Base-by-base conservation (phyloP, 768 basidiomycete species). In the Hypsizygus marmoreus region DNA sequence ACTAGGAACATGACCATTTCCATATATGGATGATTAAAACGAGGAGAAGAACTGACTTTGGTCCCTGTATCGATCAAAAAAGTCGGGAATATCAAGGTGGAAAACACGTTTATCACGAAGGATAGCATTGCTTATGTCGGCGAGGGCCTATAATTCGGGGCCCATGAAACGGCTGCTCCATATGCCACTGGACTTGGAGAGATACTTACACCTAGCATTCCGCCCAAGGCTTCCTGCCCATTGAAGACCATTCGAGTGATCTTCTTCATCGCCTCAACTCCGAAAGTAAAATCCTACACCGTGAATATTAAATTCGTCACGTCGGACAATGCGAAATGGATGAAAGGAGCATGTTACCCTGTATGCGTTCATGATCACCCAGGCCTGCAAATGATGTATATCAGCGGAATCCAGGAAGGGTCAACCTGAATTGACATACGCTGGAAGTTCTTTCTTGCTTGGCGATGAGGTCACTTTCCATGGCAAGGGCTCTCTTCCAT, bases 101-200 rank as follows among this genome's bases (percentile, higher is more conserved):
- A 74, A 74, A 1, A 65, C 66, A 8, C 73, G 67, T 9, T 55
- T 50, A 36, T 77, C 74, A 12, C 65, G 58, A 36, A 75, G 57
- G 13, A 75, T 73, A 66, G n/a, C 65, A 58, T 39, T 76, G 51
- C 42, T 47, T 8, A 9, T 34, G 37, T 10, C n/a, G n/a, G n/a
- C n/a, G n/a, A n/a, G n/a, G n/a, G n/a, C n/a, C n/a, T n/a, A n/a
- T n/a, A n/a, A n/a, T n/a, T n/a, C n/a, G n/a, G n/a, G n/a, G n/a
- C n/a, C n/a, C n/a, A n/a, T n/a, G n/a, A n/a, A n/a, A n/a, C n/a
- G n/a, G n/a, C n/a, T n/a, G n/a, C n/a, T n/a, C n/a, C n/a, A n/a
- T n/a, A n/a, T n/a, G n/a, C n/a, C n/a, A n/a, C n/a, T n/a, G n/a
- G n/a, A n/a, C n/a, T n/a, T n/a, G n/a, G n/a, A n/a, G n/a, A n/a